These are phyloP conservation scores for Dorcoceras hygrometricum DNA, from an alignment of 257 asterid genomes.

Conservation along the genomic window DNA sequence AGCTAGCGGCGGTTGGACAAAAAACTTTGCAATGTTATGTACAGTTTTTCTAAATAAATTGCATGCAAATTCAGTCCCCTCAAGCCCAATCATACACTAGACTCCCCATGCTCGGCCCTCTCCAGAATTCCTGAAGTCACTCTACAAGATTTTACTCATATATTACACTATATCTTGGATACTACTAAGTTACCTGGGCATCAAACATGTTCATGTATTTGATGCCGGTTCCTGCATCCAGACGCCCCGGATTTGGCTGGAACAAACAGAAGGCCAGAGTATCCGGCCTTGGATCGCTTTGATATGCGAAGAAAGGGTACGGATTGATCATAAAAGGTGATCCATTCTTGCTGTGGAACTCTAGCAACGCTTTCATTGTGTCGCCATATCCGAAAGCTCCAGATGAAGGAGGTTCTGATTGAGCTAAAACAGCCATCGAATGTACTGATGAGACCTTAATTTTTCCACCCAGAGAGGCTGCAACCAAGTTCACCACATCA, in stretches of 20 bases:
- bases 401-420: constrained; percentile 85
- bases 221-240: constrained; percentile 63
- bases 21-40: no score
- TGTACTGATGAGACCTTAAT: constrained; percentile 90
- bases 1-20: no score
- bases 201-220: constrained; percentile 99
- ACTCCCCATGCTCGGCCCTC: neutral
- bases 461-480: constrained; percentile 81
- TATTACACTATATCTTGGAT: neutral
- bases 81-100: neutral
- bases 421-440: constrained; percentile 74
- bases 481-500: constrained; percentile 18
- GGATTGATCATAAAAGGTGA: constrained; percentile 95
- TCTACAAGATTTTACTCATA: neutral
- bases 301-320: constrained; percentile 88
- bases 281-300: constrained; percentile 85
- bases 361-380: constrained; percentile 57
- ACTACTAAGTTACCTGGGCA: constrained; percentile 64
- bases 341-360: constrained; percentile 58
- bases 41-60: neutral
- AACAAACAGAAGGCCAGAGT: constrained; percentile 86
- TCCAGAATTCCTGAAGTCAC: neutral
- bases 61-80: neutral
- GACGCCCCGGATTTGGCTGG: constrained; percentile 88
- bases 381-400: constrained; percentile 63